Evolutionary conservation across 2,329 filamentous ascomycete genomes (phyloP).

Genomic region (Juglanconis sp.): DNA sequence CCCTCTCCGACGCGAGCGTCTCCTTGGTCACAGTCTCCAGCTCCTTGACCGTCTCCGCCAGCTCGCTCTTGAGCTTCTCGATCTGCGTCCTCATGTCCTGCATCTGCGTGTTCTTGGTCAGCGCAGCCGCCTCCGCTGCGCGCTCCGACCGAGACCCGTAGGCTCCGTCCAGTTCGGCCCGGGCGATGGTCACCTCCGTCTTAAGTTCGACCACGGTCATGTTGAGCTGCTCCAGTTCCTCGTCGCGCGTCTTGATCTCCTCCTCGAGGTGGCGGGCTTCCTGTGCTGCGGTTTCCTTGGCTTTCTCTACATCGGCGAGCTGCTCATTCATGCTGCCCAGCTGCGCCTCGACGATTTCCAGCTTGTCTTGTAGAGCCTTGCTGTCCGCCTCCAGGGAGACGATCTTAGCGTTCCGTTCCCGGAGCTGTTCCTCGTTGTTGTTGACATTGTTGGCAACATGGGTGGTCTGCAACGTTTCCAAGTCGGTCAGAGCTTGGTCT

Average conservation of each 20-base stretch:
- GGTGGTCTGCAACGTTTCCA: constrained; percentile 37
- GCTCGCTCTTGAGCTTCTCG: constrained; percentile 48
- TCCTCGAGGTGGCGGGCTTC: constrained; percentile 37
- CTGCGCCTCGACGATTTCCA: constrained; percentile 31
- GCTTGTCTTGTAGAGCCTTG: constrained; percentile 35
- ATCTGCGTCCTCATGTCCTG: constrained; percentile 46
- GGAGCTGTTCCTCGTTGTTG: constrained; percentile 30
- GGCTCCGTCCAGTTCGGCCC: constrained; percentile 60
- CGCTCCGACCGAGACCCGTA: constrained; percentile 59
- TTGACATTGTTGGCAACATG: constrained; percentile 25
- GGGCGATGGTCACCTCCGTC: constrained; percentile 58
- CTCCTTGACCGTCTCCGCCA: constrained; percentile 48
- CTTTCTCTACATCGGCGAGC: constrained; percentile 23
- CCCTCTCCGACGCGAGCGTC: constrained; percentile 47
- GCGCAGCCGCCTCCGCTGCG: constrained; percentile 54
- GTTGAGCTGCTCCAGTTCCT: constrained; percentile 49
- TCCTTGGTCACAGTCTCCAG: constrained; percentile 53
- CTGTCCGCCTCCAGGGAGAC: constrained; percentile 40
- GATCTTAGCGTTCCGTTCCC: constrained; percentile 42
- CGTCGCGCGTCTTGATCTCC: constrained; percentile 46
- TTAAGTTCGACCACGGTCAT: constrained; percentile 55
- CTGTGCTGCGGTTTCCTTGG: constrained; percentile 26
- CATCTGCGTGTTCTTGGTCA: constrained; percentile 47
- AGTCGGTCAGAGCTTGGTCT: constrained; percentile 43
- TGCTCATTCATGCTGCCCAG: constrained; percentile 20